Conservation (phyloP, 139 green algal species). For the Eudorina sp. region DNA sequence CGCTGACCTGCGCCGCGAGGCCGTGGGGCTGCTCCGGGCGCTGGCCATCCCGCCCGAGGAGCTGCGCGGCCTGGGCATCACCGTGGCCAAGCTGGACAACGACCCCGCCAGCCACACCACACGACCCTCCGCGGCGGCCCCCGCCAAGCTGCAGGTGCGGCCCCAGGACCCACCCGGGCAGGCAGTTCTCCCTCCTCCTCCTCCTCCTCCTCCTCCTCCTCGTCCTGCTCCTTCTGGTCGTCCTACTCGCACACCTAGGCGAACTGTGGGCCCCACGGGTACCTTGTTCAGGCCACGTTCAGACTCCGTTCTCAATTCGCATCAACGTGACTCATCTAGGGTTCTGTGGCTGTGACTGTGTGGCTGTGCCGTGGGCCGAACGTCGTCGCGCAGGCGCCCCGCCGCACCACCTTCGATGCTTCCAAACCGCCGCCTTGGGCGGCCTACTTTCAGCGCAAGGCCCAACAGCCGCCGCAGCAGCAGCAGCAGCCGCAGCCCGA, state of each 20-base stretch:
- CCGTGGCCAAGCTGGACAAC: constrained; percentile 69
- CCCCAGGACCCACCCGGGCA: neutral
- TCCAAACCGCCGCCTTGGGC: constrained; percentile 22
- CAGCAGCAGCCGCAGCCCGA: constrained; percentile 36
- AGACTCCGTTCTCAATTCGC: too few relatives aligned
- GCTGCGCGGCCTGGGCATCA: constrained; percentile 88
- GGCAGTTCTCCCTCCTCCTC: neutral
- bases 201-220: neutral
- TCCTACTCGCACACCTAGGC: too few relatives aligned
- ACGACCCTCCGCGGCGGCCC: constrained; percentile 31
- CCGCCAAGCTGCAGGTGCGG: constrained; percentile 50
- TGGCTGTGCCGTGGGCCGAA: too few relatives aligned
- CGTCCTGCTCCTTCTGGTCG: too few relatives aligned
- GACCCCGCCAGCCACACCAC: constrained; percentile 55
- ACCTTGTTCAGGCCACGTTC: too few relatives aligned
- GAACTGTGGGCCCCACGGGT: too few relatives aligned
- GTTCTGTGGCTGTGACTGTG: too few relatives aligned
- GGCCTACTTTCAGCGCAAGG: constrained; percentile 3
- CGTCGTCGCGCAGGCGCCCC: constrained; percentile 21
- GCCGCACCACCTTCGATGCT: constrained; percentile 21
- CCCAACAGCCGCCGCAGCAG: constrained; percentile 9
- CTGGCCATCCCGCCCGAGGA: constrained; percentile 69
- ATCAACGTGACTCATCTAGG: too few relatives aligned
- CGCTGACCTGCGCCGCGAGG: constrained; percentile 64
- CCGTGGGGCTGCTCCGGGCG: constrained; percentile 65